A percentile compares a stretch with the other conserved stretches of the same genome.
phyloP scores from a whole-genome alignment of 768 basidiomycete genomes.

The Amanita rimosa region DNA sequence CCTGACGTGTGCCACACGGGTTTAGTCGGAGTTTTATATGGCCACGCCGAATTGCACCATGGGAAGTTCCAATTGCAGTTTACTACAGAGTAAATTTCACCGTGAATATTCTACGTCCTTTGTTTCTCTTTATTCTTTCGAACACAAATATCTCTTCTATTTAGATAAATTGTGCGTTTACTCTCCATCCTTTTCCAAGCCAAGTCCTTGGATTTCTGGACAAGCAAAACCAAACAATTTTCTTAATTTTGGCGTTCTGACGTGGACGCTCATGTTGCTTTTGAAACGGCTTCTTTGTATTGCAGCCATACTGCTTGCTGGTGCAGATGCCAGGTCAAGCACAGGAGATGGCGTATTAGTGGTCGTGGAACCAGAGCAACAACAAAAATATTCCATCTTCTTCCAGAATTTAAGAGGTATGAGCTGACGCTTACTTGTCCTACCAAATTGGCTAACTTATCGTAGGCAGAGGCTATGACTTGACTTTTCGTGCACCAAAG shows the following conservation, averaged over 20 bases:
- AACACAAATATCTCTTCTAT: background rate
- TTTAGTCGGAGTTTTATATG: constrained; percentile 20
- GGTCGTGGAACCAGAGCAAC: constrained; percentile 63
- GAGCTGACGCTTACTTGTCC: background rate
- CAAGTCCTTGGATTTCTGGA: too few species aligned
- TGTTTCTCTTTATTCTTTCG: background rate
- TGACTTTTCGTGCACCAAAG: constrained; percentile 81
- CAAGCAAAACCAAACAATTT: constrained; percentile 3
- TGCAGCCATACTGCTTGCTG: constrained; percentile 16
- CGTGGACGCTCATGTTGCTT: constrained; percentile 23
- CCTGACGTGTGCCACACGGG: background rate
- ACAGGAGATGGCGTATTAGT: constrained; percentile 77
- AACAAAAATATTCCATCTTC: constrained; percentile 73
- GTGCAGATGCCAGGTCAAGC: constrained; percentile 57
- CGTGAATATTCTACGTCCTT: too few species aligned
- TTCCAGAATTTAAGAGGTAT: constrained; percentile 68
- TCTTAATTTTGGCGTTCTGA: background rate
- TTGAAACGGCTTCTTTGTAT: constrained; percentile 24
- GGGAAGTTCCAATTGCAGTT: background rate
- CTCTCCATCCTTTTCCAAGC: too few species aligned
- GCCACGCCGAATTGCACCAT: constrained; percentile 3
- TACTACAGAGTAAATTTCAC: too few species aligned
- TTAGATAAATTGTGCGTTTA: background rate
- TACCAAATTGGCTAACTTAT: constrained; percentile 3
- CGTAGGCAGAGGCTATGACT: constrained; percentile 69